A percentile compares a stretch with the other conserved stretches of the same genome.
Conservation (phyloP, 139 green algal species). For the Bryopsis sp. region DNA sequence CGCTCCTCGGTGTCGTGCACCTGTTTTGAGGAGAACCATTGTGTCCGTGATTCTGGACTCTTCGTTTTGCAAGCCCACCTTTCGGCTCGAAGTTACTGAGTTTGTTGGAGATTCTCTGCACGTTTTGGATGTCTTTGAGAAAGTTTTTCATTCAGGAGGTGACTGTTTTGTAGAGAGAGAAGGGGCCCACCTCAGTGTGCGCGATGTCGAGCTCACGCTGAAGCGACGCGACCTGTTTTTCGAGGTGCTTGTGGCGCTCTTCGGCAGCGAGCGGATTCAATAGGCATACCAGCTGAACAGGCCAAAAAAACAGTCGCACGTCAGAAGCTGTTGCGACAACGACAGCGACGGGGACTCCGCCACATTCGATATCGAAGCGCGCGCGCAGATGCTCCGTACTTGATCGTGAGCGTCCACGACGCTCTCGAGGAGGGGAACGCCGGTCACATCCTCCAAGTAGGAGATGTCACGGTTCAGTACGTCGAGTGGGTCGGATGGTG, state of each 20-base stretch:
- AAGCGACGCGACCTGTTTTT: not conserved
- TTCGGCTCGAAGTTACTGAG: too few relatives aligned
- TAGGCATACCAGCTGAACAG: slow-evolving; percentile 11
- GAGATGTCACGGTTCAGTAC: not conserved
- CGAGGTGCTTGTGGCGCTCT: slow-evolving; percentile 4
- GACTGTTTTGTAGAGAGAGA: slow-evolving; percentile 1
- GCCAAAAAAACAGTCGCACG: too few relatives aligned
- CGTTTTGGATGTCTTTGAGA: too few relatives aligned
- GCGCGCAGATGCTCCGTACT: not conserved
- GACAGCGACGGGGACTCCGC: too few relatives aligned
- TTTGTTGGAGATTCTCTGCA: too few relatives aligned
- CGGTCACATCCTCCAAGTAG: slow-evolving; percentile 1
- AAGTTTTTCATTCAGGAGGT: too few relatives aligned
- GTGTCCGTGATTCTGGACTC: not conserved
- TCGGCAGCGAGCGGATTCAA: slow-evolving; percentile 13
- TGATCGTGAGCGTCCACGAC: slow-evolving; percentile 11
- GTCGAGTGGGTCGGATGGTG: too few relatives aligned
- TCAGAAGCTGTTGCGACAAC: too few relatives aligned
- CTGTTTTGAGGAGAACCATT: not conserved
- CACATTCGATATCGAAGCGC: not conserved
- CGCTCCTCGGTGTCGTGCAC: slow-evolving; percentile 1
- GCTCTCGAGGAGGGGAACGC: not conserved
- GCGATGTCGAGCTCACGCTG: not conserved
- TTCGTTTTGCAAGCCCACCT: too few relatives aligned
- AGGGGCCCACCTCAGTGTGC: not conserved